Conservation (phyloP, 306 rosid genomes). For the Begonia masoniana region DNA sequence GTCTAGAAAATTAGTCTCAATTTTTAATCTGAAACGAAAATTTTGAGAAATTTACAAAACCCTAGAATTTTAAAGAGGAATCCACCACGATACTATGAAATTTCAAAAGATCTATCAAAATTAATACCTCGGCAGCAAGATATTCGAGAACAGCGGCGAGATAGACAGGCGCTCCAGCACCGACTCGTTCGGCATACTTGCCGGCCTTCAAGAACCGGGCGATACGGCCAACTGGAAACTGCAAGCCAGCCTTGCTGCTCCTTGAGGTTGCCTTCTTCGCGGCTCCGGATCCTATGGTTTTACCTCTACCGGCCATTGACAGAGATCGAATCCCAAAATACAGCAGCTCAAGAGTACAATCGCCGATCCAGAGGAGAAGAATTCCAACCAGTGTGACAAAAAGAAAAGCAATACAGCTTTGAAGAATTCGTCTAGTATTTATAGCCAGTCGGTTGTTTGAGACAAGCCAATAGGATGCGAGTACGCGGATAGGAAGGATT, state of each 20-base stretch:
- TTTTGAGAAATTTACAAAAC: neutral
- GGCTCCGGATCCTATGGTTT: constrained; percentile 60
- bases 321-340: neutral
- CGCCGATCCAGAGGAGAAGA: too few species aligned
- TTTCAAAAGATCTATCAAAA: neutral
- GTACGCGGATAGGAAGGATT: constrained; percentile 12
- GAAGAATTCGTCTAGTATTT: constrained; percentile 11
- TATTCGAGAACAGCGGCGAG: constrained; percentile 90
- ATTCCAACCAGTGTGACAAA: neutral
- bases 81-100: neutral
- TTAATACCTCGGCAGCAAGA: constrained; percentile 75
- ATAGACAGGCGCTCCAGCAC: constrained; percentile 91
- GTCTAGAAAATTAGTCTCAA: too few species aligned
- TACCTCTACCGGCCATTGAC: constrained; percentile 58
- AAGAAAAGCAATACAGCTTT: neutral
- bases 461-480: constrained; percentile 23
- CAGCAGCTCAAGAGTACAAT: too few species aligned
- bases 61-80: neutral
- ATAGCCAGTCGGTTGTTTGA: constrained; percentile 13
- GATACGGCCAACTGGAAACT: constrained; percentile 88
- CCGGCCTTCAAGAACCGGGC: constrained; percentile 86
- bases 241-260: constrained; percentile 83
- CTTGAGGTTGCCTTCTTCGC: constrained; percentile 78
- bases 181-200: constrained; percentile 82
- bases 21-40: too few species aligned